Evolutionary conservation across 1,284 basidiomycete genomes (phyloP).

Genomic region (Fomitopsis pinicola): DNA sequence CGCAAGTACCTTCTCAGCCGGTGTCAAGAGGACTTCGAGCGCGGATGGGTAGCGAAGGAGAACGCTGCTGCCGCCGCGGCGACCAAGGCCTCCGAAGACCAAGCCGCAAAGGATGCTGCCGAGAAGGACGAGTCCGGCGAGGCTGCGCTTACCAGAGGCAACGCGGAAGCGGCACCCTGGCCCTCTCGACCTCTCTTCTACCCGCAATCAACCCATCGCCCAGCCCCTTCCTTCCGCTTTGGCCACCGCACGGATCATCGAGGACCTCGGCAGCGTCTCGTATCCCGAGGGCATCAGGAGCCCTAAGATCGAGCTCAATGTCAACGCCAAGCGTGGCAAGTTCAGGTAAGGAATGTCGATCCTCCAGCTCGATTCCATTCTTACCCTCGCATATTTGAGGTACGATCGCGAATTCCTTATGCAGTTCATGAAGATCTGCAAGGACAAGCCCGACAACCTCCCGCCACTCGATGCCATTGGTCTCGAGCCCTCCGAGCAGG

Average conservation of each 20-base stretch:
- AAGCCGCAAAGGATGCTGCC: conserved; percentile 56
- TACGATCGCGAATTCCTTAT: conserved; percentile 98
- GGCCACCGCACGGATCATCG: conserved; percentile 75
- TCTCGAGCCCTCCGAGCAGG: conserved; percentile 71
- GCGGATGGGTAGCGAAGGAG: conserved; percentile 72
- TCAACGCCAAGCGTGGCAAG: conserved; percentile 81
- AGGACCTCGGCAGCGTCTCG: conserved; percentile 72
- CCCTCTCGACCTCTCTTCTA: conserved; percentile 63
- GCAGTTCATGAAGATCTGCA: conserved; percentile 95
- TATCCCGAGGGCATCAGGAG: conserved; percentile 88
- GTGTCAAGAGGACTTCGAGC: conserved; percentile 84
- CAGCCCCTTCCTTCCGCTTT: conserved; percentile 62
- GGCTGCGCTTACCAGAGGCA: conserved; percentile 49
- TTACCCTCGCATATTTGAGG: conserved; percentile 34
- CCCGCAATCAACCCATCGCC: conserved; percentile 36
- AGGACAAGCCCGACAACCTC: conserved; percentile 89
- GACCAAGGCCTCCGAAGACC: conserved; percentile 40
- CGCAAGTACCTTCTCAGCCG: conserved; percentile 66
- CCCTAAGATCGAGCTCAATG: conserved; percentile 84
- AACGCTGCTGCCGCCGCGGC: conserved; percentile 20
- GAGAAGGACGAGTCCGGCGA: conserved; percentile 52
- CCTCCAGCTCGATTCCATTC: conserved; percentile 2
- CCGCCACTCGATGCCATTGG: conserved; percentile 91
- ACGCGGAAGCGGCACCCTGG: conserved; percentile 56
- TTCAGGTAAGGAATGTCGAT: conserved; percentile 55